Evolutionary conservation across 2,329 filamentous ascomycete species (phyloP), one percentile per base, ranked within the genome.

Genomic region (Curvularia verruculosa): DNA sequence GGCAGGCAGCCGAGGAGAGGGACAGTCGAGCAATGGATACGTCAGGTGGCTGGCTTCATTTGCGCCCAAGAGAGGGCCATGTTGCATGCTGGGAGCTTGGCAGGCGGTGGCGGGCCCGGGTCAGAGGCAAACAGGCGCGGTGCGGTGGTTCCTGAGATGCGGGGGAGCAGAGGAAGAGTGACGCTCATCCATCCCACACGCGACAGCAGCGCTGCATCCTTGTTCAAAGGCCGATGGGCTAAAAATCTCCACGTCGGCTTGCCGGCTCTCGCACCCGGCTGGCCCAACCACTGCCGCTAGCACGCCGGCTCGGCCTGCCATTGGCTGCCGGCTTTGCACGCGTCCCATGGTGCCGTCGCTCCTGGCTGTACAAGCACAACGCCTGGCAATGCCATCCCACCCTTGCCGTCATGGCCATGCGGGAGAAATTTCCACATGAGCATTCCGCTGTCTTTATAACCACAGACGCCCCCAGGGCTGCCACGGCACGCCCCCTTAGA

Each of bases 161-260:
- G 65, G 66, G 64, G 72, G 49, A 55, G 57, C 73, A 72, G 71
- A 71, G 71, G 71, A 71, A 71, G 71, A 68, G 51, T 49, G 58
- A 53, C 58, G 61, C 67, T 52, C 64, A 60, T 60, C n/a, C 71
- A 73, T 70, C 70, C 72, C 73, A 72, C 71, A 68, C 66, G 58
- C 61, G 58, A 63, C 56, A 45, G 65, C 43, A 53, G 41, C 66
- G n/a, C n/a, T n/a, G n/a, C n/a, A n/a, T n/a, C n/a, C 61, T 59
- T 60, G 63, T 69, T 70, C 71, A 75, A 71, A 73, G 63, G 67
- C 73, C 72, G 73, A 74, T 57, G 55, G 51, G 56, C 39, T 41
- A 39, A 58, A 58, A 43, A 36, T 54, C 50, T 56, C 51, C 60
- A 58, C 49, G 49, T 52, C 58, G 58, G 50, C 56, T 59, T 53